Conservation (phyloP, 78 protist species). For the Capsaspora owczarzaki region DNA sequence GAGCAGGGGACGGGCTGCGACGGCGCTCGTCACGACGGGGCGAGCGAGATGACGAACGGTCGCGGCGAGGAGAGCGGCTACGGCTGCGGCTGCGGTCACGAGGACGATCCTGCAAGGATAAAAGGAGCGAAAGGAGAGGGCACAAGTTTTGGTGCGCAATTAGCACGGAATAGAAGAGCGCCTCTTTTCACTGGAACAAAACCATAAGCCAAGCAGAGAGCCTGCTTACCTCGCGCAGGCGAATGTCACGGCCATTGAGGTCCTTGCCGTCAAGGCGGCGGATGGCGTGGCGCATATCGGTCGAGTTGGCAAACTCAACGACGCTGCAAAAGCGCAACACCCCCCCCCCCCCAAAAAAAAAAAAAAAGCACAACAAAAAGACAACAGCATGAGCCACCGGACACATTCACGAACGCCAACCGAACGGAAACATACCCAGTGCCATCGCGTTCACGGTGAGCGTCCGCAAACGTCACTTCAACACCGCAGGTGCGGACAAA, state of each 20-base stretch:
- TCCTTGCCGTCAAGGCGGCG: background rate
- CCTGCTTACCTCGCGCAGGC: background rate
- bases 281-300: background rate
- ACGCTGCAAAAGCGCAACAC: background rate
- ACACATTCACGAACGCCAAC: background rate
- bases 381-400: background rate
- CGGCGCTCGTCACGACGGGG: no score
- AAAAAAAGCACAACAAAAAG: background rate
- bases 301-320: background rate
- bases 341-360: background rate
- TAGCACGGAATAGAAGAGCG: no score
- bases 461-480: background rate
- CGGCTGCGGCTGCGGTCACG: no score
- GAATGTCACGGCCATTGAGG: background rate
- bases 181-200: no score
- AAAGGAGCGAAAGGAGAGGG: no score
- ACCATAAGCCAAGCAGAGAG: no score
- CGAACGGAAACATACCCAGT: background rate
- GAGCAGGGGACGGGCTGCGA: no score
- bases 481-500: background rate
- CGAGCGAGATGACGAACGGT: no score
- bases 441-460: background rate
- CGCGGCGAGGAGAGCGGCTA: no score
- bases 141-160: no score
- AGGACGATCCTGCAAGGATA: no score